phyloP scores from a whole-genome alignment of 495 filamentous ascomycete species.

The Aspergillus avenaceus region DNA sequence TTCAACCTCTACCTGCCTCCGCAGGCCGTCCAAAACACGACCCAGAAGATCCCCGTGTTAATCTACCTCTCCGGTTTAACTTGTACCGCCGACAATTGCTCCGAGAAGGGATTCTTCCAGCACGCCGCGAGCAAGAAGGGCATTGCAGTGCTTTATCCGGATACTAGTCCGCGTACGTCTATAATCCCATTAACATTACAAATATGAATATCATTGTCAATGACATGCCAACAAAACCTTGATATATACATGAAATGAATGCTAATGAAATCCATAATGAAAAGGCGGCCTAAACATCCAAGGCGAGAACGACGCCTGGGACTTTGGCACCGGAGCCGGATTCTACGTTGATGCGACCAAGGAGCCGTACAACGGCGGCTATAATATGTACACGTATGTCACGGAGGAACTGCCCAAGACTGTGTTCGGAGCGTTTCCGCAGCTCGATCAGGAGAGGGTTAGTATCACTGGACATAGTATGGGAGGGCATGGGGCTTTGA shows the following conservation, averaged over 20 bases:
- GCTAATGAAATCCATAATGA: too few relatives aligned
- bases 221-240: too few relatives aligned
- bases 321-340: constrained; percentile 86
- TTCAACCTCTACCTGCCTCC: constrained; percentile 68
- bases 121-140: constrained; percentile 68
- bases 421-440: constrained; percentile 61
- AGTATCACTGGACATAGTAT: constrained; percentile 91
- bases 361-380: constrained; percentile 65
- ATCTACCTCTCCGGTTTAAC: constrained; percentile 94
- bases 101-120: constrained; percentile 95
- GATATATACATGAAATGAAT: too few relatives aligned
- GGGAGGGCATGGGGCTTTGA: constrained; percentile 94
- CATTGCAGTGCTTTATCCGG: constrained; percentile 87
- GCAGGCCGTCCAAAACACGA: constrained; percentile 34
- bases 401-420: constrained; percentile 72
- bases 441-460: constrained; percentile 63
- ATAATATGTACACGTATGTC: constrained; percentile 93
- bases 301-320: constrained; percentile 79
- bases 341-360: constrained; percentile 93
- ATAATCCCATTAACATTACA: background rate
- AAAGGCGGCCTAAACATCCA: constrained; percentile 69
- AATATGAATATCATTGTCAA: too few relatives aligned
- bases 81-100: constrained; percentile 92
- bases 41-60: constrained; percentile 72
- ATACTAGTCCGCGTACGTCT: constrained; percentile 80